Evolutionary conservation across 2,329 filamentous ascomycete species (phyloP), one percentile per base, ranked within the genome.

Genomic region (Fusarium solani-melongenae): DNA sequence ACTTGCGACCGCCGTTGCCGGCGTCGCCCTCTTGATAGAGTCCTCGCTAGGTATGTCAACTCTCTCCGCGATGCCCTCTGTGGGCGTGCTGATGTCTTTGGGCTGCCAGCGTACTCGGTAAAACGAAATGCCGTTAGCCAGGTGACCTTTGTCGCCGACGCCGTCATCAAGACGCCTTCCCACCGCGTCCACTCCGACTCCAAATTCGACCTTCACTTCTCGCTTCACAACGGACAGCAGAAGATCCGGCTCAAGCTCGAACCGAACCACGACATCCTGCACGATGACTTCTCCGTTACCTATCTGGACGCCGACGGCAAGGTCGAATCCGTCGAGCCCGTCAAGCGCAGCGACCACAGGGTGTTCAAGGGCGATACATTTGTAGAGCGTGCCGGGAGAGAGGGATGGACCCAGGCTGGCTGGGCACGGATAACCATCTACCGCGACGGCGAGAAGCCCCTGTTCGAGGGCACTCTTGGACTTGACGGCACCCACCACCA

Each of bases 401-500:
- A 83, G 10, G 89, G 90, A 73, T 98, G 95, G 94, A 90, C 90
- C 64, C 91, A 92, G 73, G 93, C 92, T 17, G 96, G 96, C 51
- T 98, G 94, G 94, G 94, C 96, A 49, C 89, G 96, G 66, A 91
- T 98, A 70, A 90, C 92, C 56, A 86, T 99, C 12, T 88, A 90
- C 76, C 87, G 88, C 71, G 96, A 99, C 83, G 96, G 96, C 3
- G 82, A 86, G 46, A 80, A 89, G 17, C 96, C 96, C 24, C 82
- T 98, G 33, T 99, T 99, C 76, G 94, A 98, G 82, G 96, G 96
- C 62, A 92, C 93, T 4, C 98, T 98, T 81, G 91, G 92, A 36
- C 84, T 98, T 39, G 86, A 93, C 78, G 91, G 93, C 64, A 91
- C 98, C 79, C 91, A 95, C 76, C 95, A 99, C 82, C 94, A 98